A percentile compares a stretch with the other conserved stretches of the same genome.
These are phyloP conservation scores for Cercospora sp. DNA, from an alignment of 2,329 filamentous ascomycete genomes.

Conservation along the genomic window DNA sequence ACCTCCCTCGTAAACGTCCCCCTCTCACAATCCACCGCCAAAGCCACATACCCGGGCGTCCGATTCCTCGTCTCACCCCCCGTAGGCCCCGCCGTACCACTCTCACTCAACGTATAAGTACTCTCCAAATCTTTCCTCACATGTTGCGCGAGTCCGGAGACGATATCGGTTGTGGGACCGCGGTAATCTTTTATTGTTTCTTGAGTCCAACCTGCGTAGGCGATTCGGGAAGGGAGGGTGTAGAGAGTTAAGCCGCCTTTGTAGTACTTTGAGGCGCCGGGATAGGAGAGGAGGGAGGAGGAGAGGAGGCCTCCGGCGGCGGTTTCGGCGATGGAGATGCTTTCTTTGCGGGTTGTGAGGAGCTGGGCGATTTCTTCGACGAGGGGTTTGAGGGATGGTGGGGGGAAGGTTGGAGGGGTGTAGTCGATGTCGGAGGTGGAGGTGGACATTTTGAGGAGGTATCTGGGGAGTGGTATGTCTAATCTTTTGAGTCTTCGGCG, in stretches of 20 bases:
- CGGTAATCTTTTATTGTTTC: constrained; percentile 54
- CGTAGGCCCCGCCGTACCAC: constrained; percentile 64
- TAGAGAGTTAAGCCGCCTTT: constrained; percentile 64
- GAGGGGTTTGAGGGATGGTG: constrained; percentile 30
- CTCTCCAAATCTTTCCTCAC: constrained; percentile 56
- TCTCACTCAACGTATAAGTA: constrained; percentile 61
- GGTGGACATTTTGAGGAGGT: constrained; percentile 13
- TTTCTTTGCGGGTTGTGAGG: constrained; percentile 57
- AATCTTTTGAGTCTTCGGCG: neutral
- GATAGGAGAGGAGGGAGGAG: constrained; percentile 57
- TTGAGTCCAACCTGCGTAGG: constrained; percentile 62
- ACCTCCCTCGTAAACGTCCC: constrained; percentile 57
- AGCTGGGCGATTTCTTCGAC: constrained; percentile 54
- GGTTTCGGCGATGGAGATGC: constrained; percentile 62
- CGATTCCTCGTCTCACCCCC: constrained; percentile 58
- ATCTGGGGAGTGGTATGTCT: neutral
- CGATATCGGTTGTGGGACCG: constrained; percentile 61
- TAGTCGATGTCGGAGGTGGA: constrained; percentile 7
- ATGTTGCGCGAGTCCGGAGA: constrained; percentile 57
- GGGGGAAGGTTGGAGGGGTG: neutral
- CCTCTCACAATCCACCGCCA: constrained; percentile 59
- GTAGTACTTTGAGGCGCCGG: constrained; percentile 61
- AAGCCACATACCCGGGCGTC: constrained; percentile 63
- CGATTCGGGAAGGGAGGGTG: constrained; percentile 58
- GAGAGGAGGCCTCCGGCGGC: constrained; percentile 64